phyloP scores from a whole-genome alignment of 2,329 filamentous ascomycete genomes.

The Cercospora nicotianae region DNA sequence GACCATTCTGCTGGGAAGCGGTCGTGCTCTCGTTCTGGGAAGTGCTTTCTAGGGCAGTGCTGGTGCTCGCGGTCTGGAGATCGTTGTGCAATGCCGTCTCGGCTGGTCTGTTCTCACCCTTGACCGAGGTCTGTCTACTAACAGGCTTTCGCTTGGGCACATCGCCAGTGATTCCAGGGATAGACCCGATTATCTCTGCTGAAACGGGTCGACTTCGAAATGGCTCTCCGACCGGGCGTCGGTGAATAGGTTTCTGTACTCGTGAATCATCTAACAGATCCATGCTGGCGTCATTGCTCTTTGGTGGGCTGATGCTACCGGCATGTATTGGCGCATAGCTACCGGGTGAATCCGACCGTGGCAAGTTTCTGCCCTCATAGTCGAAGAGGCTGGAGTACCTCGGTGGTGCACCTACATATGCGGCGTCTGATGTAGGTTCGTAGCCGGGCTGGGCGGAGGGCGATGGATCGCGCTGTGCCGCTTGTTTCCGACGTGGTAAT shows the following conservation, averaged over 20 bases:
- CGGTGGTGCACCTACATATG: slow-evolving; percentile 43
- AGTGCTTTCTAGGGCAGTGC: not conserved
- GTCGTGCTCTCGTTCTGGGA: not conserved
- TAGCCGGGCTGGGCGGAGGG: slow-evolving; percentile 11
- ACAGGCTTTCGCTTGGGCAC: slow-evolving; percentile 22
- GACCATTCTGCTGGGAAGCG: slow-evolving; percentile 8
- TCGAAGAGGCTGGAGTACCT: slow-evolving; percentile 48
- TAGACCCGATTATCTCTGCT: not conserved
- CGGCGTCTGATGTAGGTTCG: slow-evolving; percentile 29
- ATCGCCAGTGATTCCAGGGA: slow-evolving; percentile 1
- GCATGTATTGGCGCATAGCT: slow-evolving; percentile 43
- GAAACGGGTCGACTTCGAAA: slow-evolving; percentile 3
- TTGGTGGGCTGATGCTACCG: slow-evolving; percentile 42
- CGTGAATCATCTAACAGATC: slow-evolving; percentile 11
- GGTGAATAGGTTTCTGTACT: not conserved
- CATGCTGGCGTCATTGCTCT: slow-evolving; percentile 27
- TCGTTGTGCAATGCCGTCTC: slow-evolving; percentile 2
- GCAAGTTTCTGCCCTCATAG: slow-evolving; percentile 36
- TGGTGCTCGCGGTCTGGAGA: not conserved
- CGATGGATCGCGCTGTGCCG: slow-evolving; percentile 41
- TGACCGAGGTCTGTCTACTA: slow-evolving; percentile 17
- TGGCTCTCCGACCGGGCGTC: slow-evolving; percentile 5
- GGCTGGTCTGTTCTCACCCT: slow-evolving; percentile 19
- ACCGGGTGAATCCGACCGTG: slow-evolving; percentile 41
- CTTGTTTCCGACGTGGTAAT: slow-evolving; percentile 43